Conservation (phyloP, 2,329 filamentous ascomycete genomes). For the Emericellopsis cladophorae region DNA sequence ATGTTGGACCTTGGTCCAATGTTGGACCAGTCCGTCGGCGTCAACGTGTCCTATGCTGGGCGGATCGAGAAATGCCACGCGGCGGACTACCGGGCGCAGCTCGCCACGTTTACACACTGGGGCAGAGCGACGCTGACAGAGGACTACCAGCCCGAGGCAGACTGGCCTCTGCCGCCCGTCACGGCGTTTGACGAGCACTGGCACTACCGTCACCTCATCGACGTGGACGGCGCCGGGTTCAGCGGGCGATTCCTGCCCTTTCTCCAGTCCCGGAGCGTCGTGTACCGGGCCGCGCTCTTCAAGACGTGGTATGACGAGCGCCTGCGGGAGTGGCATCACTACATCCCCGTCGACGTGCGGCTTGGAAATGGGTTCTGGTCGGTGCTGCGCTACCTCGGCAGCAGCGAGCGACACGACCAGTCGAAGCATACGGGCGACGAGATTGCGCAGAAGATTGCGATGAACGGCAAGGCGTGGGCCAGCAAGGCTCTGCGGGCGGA, state of each 20-base stretch:
- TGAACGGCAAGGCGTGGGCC: constrained; percentile 41
- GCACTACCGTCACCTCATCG: constrained; percentile 50
- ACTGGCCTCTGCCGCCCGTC: constrained; percentile 1
- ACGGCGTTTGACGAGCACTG: constrained; percentile 29
- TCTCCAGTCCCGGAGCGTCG: constrained; percentile 49
- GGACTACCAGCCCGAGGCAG: constrained; percentile 10
- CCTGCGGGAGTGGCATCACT: constrained; percentile 49
- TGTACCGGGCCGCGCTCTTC: constrained; percentile 51
- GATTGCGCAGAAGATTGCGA: constrained; percentile 8
- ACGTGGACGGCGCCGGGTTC: constrained; percentile 59
- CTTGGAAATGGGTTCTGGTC: constrained; percentile 46
- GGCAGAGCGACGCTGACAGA: constrained; percentile 10
- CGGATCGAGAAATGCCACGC: constrained; percentile 30
- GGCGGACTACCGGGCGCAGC: constrained; percentile 25
- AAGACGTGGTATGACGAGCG: constrained; percentile 53
- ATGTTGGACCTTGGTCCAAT: constrained; percentile 15
- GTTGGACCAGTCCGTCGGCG: constrained; percentile 6
- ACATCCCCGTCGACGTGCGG: constrained; percentile 44
- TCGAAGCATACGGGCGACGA: constrained; percentile 4
- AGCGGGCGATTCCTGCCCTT: constrained; percentile 56
- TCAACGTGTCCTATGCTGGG: constrained; percentile 24
- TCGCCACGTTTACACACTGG: constrained; percentile 26
- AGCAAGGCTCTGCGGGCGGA: constrained; percentile 44
- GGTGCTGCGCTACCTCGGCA: constrained; percentile 21
- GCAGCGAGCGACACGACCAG: constrained; percentile 15